phyloP scores from a whole-genome alignment of 495 filamentous ascomycete species.

The Hypomontagnella monticulosa region DNA sequence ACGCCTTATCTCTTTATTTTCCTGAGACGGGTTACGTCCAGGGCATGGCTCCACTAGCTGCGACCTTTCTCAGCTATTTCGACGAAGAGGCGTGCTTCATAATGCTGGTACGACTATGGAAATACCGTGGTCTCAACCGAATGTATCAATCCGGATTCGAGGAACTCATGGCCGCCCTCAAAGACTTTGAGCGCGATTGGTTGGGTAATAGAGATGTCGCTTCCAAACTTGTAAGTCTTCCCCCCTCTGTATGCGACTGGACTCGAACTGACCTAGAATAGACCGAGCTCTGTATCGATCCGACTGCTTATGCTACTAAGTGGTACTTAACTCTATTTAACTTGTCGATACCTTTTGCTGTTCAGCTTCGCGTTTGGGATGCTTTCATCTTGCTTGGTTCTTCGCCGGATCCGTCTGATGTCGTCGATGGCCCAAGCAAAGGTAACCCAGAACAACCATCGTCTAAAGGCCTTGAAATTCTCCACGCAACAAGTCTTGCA shows the following conservation, averaged over 20 bases:
- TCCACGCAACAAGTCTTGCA: conserved; percentile 90
- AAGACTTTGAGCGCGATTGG: conserved; percentile 90
- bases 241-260: not conserved
- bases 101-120: conserved; percentile 93
- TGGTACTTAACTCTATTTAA: conserved; percentile 99
- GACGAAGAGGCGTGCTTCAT: conserved; percentile 95
- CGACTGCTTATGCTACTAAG: conserved; percentile 91
- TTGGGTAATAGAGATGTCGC: conserved; percentile 78
- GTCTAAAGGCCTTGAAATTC: conserved; percentile 75
- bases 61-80: conserved; percentile 94
- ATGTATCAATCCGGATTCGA: conserved; percentile 87
- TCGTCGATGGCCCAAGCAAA: conserved; percentile 12
- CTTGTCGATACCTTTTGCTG: conserved; percentile 93
- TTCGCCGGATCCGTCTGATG: conserved; percentile 26
- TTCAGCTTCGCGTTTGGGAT: conserved; percentile 98
- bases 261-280: conserved; percentile 46
- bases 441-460: conserved; percentile 31
- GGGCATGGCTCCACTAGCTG: conserved; percentile 94
- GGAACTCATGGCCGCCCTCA: conserved; percentile 86
- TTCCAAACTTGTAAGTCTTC: conserved; percentile 74
- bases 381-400: conserved; percentile 94
- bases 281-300: conserved; percentile 81
- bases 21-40: conserved; percentile 96
- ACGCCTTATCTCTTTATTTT: conserved; percentile 89
- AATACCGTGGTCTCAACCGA: conserved; percentile 82